Conservation (phyloP, 1,284 basidiomycete species). For the Puccinia brachypodii region DNA sequence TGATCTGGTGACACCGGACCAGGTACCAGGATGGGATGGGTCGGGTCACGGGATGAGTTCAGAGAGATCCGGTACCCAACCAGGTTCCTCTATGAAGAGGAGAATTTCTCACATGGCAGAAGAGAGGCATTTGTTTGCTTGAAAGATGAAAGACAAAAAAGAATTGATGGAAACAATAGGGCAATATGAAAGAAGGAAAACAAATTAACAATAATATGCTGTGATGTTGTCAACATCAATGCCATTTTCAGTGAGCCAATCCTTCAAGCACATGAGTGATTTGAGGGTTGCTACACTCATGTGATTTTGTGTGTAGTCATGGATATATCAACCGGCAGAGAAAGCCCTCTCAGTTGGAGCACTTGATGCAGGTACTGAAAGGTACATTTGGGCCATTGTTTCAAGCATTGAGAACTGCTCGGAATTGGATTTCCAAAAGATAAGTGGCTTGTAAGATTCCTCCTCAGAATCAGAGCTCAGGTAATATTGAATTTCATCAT, state of each 20-base stretch:
- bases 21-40: neutral
- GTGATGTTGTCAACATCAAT: neutral
- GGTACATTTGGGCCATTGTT: neutral
- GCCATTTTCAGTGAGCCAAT: neutral
- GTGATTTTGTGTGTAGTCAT: neutral
- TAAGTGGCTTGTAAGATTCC: too few relatives aligned
- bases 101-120: neutral
- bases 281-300: neutral
- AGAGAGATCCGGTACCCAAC: neutral
- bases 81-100: neutral
- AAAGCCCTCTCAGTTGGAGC: constrained; percentile 2
- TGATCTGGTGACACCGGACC: neutral
- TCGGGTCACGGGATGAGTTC: neutral
- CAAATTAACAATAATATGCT: neutral
- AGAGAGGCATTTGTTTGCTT: too few relatives aligned
- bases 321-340: neutral
- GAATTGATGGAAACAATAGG: neutral
- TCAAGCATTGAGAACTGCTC: neutral
- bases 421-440: neutral
- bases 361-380: neutral
- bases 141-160: neutral
- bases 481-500: too few relatives aligned
- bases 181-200: neutral
- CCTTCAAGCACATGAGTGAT: neutral
- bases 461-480: too few relatives aligned